phyloP scores from a whole-genome alignment of 352 stramenopile genomes.

The Phytophthora lateralis region DNA sequence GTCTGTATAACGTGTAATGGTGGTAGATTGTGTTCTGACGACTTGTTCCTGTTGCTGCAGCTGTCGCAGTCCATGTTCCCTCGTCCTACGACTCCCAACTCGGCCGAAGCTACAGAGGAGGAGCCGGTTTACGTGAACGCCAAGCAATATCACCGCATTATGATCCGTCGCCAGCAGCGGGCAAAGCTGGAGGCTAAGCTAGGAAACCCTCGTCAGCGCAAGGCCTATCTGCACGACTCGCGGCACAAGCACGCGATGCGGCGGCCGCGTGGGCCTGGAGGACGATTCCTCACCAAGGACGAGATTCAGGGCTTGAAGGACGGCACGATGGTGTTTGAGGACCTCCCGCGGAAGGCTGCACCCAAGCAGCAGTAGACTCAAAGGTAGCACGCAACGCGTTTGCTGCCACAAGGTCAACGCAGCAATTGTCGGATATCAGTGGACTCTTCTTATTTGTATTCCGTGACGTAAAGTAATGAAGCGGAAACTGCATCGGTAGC shows the following conservation, averaged over 20 bases:
- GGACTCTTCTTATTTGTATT: slow-evolving; percentile 42
- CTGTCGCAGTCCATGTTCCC: slow-evolving; percentile 74
- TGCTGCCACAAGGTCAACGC: slow-evolving; percentile 1
- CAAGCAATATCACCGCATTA: slow-evolving; percentile 92
- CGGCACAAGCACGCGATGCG: slow-evolving; percentile 90
- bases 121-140: slow-evolving; percentile 91
- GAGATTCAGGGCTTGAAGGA: slow-evolving; percentile 84
- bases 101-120: slow-evolving; percentile 70
- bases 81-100: slow-evolving; percentile 51
- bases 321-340: slow-evolving; percentile 75
- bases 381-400: slow-evolving; percentile 3
- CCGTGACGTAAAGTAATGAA: slow-evolving; percentile 28
- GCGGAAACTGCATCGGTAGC: slow-evolving; percentile 17
- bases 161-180: slow-evolving; percentile 86
- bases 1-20: background rate
- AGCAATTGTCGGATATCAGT: slow-evolving; percentile 18
- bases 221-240: slow-evolving; percentile 88
- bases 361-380: slow-evolving; percentile 36
- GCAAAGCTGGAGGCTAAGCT: slow-evolving; percentile 89
- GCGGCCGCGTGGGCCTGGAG: slow-evolving; percentile 78
- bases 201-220: slow-evolving; percentile 75
- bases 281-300: slow-evolving; percentile 86
- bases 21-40: background rate
- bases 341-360: slow-evolving; percentile 57
- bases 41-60: slow-evolving; percentile 22